Percentiles rank a stretch among this genome's conserved stretches.
These are phyloP conservation scores for Ephemerocybe angulata DNA, from an alignment of 768 basidiomycete genomes.

Conservation along the genomic window DNA sequence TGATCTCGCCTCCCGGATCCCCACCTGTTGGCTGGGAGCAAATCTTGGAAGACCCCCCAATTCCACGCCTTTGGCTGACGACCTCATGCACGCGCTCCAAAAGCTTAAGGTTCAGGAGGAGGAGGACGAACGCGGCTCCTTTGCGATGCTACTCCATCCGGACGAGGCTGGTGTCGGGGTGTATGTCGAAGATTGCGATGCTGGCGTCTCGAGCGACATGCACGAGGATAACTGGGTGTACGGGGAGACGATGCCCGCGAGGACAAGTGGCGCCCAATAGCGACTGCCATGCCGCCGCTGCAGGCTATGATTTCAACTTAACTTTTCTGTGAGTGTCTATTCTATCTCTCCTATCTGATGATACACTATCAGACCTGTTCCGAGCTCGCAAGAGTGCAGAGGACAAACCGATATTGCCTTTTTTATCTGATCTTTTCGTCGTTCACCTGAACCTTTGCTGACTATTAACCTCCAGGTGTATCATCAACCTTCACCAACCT, in stretches of 20 bases:
- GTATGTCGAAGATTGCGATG: conserved; percentile 73
- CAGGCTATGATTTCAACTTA: conserved; percentile 40
- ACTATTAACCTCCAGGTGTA: conserved; percentile 15
- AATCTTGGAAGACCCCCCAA: conserved; percentile 91
- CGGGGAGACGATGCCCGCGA: conserved; percentile 49
- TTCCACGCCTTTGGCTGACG: conserved; percentile 74
- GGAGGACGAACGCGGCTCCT: conserved; percentile 24
- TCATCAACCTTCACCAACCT: conserved; percentile 7
- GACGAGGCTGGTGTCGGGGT: conserved; percentile 73
- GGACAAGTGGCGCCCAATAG: conserved; percentile 48
- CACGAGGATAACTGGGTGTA: conserved; percentile 63
- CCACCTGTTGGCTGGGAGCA: conserved; percentile 98
- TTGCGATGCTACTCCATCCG: conserved; percentile 65
- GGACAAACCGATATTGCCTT: conserved; percentile 65
- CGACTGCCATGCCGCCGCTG: conserved; percentile 59
- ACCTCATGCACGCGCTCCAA: conserved; percentile 76
- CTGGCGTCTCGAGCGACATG: conserved; percentile 35
- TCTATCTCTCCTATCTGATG: conserved; percentile 46
- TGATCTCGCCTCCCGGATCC: conserved; percentile 96
- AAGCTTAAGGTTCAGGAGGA: conserved; percentile 57
- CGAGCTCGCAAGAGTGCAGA: conserved; percentile 43
- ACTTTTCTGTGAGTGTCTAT: conserved; percentile 26
- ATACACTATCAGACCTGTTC: conserved; percentile 78
- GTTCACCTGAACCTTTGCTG: conserved; percentile 12
- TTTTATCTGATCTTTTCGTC: conserved; percentile 39